phyloP scores from a whole-genome alignment of 2,329 filamentous ascomycete genomes.

The Tolypocladium endophyticum region DNA sequence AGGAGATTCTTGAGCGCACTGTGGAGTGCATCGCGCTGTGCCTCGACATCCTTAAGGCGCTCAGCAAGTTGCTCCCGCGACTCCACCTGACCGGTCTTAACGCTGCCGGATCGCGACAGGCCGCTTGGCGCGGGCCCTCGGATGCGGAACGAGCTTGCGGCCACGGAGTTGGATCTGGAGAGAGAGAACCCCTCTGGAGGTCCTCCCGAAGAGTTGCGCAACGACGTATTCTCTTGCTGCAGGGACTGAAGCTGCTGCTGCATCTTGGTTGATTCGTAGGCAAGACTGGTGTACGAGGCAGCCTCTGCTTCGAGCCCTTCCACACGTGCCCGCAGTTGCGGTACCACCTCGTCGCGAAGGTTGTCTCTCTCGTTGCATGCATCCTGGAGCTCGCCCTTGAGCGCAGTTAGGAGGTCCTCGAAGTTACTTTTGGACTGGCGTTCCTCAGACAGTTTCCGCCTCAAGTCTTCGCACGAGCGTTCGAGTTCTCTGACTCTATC shows the following conservation, averaged over 20 bases:
- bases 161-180: slow-evolving; percentile 57
- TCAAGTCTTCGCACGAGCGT: slow-evolving; percentile 67
- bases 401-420: slow-evolving; percentile 77
- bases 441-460: slow-evolving; percentile 75
- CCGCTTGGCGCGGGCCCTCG: slow-evolving; percentile 24
- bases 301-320: slow-evolving; percentile 70
- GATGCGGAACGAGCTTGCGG: slow-evolving; percentile 37
- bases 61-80: slow-evolving; percentile 64
- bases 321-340: slow-evolving; percentile 63
- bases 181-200: slow-evolving; percentile 21
- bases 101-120: slow-evolving; percentile 50
- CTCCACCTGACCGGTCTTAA: slow-evolving; percentile 40
- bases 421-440: slow-evolving; percentile 84
- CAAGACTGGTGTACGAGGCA: slow-evolving; percentile 59
- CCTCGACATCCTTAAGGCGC: slow-evolving; percentile 82
- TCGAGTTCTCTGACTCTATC: slow-evolving; percentile 69
- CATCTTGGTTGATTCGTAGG: slow-evolving; percentile 74
- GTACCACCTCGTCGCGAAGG: slow-evolving; percentile 77
- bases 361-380: slow-evolving; percentile 85
- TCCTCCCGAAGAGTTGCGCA: slow-evolving; percentile 29
- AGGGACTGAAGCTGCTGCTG: slow-evolving; percentile 74
- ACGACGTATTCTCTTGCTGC: slow-evolving; percentile 53
- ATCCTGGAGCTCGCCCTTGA: slow-evolving; percentile 72
- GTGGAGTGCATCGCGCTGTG: slow-evolving; percentile 87
- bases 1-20: slow-evolving; percentile 76